Conservation (phyloP, 139 green algal species). For the Tetraselmis striata region DNA sequence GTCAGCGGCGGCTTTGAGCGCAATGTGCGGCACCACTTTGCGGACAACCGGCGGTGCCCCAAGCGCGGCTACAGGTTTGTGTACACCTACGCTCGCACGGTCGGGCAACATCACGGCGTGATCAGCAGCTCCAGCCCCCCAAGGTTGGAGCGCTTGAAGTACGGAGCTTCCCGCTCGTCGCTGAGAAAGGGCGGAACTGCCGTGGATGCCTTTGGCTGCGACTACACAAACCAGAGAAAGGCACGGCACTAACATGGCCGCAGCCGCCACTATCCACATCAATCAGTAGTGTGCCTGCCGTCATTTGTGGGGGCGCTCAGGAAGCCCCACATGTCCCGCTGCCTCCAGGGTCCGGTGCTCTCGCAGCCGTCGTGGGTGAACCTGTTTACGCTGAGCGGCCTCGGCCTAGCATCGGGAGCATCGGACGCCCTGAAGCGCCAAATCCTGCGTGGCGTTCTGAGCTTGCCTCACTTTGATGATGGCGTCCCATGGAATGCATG, state of each 20-base stretch:
- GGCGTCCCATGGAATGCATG: not conserved
- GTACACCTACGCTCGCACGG: not conserved
- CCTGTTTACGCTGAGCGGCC: not conserved
- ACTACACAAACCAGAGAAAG: not conserved
- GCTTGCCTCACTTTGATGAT: not conserved
- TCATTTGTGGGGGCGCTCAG: too few relatives aligned
- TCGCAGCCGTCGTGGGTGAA: not conserved
- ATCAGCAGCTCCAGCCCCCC: not conserved
- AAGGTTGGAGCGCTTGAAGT: not conserved
- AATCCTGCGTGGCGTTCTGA: not conserved
- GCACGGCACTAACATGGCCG: too few relatives aligned
- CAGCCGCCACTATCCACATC: too few relatives aligned
- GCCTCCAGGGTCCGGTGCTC: not conserved
- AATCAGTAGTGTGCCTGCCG: too few relatives aligned
- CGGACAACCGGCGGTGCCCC: not conserved
- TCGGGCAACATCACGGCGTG: not conserved
- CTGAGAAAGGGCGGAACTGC: not conserved
- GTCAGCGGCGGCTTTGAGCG: not conserved
- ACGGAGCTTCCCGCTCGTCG: not conserved
- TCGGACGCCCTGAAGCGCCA: not conserved
- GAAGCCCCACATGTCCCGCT: too few relatives aligned
- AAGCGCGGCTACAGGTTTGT: not conserved
- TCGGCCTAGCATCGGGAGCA: not conserved
- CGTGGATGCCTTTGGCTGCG: not conserved
- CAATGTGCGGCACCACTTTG: not conserved